Evolutionary conservation across 2,329 filamentous ascomycete genomes (phyloP), one percentile per base, ranked within the genome.

Genomic region (Tolypocladium pustulatum): DNA sequence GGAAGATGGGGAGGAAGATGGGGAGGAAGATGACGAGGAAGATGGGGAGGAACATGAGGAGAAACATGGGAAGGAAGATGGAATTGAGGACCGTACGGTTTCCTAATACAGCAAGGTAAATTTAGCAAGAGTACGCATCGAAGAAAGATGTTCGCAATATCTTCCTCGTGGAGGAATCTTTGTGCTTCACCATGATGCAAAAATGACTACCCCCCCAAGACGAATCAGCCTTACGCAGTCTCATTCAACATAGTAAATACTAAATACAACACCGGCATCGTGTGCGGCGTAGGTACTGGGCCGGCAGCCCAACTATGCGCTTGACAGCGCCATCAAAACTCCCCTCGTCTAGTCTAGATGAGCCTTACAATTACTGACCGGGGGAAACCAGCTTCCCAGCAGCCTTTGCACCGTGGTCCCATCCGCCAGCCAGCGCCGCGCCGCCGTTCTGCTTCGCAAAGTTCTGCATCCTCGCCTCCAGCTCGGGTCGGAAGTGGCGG

Each of bases 401-500:
- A 71, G 85, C 83, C 69, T 76, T 80, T 60, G 91, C 79, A 72
- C 90, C 81, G 62, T 89, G 88, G 64, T 83, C 78, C 93, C 92
- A 97, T 60, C 94, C 94, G 72, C 94, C 94, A 63, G 90, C 92
- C 70, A 92, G 79, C 52, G 90, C 81, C 68, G 85, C 75, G 40
- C 90, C 90, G 61, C 90, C 90, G 62, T 84, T 76, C 78, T 88
- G 81, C 71, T 85, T 74, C 25, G 89, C 83, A 72, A 89, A 94
- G 67, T 90, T 85, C 72, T 86, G 82, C 82, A 99, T 95, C 67
- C 93, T 85, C 57, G 87, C 89, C 82, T 97, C 92, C 56, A 99
- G 81, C 78, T 99, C 92, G 52, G 93, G 94, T 68, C 94, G 85
- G 83, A 99, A 99, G 78, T 99, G 94, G 70, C 94, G 88, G 76